phyloP scores from a whole-genome alignment of 2,329 filamentous ascomycete species.

The Colletotrichum liriopes region DNA sequence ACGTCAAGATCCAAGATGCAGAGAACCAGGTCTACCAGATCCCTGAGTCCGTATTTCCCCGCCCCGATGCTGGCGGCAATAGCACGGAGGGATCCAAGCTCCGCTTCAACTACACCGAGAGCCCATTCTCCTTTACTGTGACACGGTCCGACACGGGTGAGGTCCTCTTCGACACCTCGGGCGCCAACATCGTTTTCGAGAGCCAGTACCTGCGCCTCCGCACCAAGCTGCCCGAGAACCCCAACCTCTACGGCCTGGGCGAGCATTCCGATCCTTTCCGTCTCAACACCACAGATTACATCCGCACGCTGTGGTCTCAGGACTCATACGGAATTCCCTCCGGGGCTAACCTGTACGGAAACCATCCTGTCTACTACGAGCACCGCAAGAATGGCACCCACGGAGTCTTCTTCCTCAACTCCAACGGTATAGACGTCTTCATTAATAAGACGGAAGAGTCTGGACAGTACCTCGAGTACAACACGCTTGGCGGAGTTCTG shows the following conservation, averaged over 20 bases:
- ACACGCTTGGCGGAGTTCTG: conserved; percentile 82
- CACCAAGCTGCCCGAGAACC: conserved; percentile 77
- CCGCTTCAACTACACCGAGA: conserved; percentile 58
- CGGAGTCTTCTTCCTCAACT: conserved; percentile 80
- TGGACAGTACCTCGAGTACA: conserved; percentile 84
- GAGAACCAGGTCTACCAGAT: conserved; percentile 82
- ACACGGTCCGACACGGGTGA: conserved; percentile 57
- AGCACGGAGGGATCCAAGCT: conserved; percentile 58
- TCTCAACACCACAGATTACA: conserved; percentile 78
- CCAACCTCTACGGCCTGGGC: conserved; percentile 84
- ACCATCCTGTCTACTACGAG: conserved; percentile 83
- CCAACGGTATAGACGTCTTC: conserved; percentile 84
- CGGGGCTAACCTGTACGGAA: conserved; percentile 79
- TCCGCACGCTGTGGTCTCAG: conserved; percentile 78
- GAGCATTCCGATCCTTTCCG: conserved; percentile 82
- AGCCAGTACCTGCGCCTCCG: conserved; percentile 83
- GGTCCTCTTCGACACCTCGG: conserved; percentile 80
- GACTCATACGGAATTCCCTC: conserved; percentile 75
- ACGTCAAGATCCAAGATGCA: conserved; percentile 81
- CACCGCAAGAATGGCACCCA: conserved; percentile 73
- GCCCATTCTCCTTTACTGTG: conserved; percentile 79
- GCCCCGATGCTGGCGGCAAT: conserved; percentile 62
- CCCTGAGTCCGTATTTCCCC: conserved; percentile 77
- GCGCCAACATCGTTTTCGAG: conserved; percentile 79
- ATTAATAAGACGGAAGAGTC: conserved; percentile 74